Percentiles rank a stretch among this genome's conserved stretches.
phyloP scores from a whole-genome alignment of 2,329 filamentous ascomycete species.

The Reticulascus tulasneorum region DNA sequence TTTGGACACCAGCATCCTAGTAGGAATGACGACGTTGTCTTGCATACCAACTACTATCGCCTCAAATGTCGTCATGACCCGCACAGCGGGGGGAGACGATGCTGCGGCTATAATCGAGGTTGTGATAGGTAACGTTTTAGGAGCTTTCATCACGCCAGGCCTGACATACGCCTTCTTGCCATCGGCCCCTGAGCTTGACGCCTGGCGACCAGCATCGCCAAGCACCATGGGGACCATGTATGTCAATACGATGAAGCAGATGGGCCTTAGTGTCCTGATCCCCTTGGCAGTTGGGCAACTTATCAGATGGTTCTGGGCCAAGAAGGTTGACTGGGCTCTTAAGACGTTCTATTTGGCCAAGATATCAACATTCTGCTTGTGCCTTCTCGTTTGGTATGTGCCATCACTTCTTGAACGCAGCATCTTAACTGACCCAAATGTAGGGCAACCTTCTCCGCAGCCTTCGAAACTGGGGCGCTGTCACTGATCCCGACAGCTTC shows the following conservation, averaged over 20 bases:
- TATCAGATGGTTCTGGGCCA: slow-evolving; percentile 46
- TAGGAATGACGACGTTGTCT: slow-evolving; percentile 64
- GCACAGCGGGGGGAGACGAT: slow-evolving; percentile 64
- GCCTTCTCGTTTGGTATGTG: slow-evolving; percentile 45
- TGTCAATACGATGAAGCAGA: slow-evolving; percentile 61
- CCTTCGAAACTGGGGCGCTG: slow-evolving; percentile 61
- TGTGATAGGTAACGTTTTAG: slow-evolving; percentile 65
- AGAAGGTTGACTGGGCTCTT: slow-evolving; percentile 49
- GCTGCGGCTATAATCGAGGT: slow-evolving; percentile 65
- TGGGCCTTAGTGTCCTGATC: slow-evolving; percentile 63
- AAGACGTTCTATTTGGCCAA: slow-evolving; percentile 50
- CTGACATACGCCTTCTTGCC: slow-evolving; percentile 60
- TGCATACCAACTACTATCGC: slow-evolving; percentile 70
- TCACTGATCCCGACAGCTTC: slow-evolving; percentile 54
- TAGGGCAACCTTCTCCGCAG: slow-evolving; percentile 65
- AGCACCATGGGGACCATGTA: slow-evolving; percentile 59
- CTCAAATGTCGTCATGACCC: slow-evolving; percentile 71
- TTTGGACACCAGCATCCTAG: slow-evolving; percentile 61
- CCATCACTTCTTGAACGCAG: not conserved
- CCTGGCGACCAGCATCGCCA: slow-evolving; percentile 50
- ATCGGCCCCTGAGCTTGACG: slow-evolving; percentile 46
- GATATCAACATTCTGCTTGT: slow-evolving; percentile 42
- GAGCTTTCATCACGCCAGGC: slow-evolving; percentile 63
- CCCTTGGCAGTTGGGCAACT: slow-evolving; percentile 61
- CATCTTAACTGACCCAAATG: not conserved